Percentiles rank a stretch among this genome's conserved stretches.
These are phyloP conservation scores for Earliella scabrosa DNA, from an alignment of 1,284 basidiomycete genomes.

Conservation along the genomic window DNA sequence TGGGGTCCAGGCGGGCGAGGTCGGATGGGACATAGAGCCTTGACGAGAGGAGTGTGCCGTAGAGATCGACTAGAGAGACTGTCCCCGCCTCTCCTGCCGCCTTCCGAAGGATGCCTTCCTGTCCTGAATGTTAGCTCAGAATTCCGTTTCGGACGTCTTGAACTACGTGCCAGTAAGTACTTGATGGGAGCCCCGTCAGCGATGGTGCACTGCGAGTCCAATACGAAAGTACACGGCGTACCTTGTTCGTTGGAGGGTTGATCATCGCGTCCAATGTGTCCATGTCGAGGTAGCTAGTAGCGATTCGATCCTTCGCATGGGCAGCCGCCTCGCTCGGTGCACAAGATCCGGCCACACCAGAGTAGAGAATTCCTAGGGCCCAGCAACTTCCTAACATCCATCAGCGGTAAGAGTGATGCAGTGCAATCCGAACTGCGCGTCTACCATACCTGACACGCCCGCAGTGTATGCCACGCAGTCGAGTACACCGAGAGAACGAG, in stretches of 20 bases:
- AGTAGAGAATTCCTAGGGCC: conserved; percentile 43
- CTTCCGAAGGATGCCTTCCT: conserved; percentile 43
- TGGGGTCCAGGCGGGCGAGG: conserved; percentile 33
- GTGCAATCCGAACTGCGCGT: too few relatives aligned
- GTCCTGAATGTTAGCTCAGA: conserved; percentile 21
- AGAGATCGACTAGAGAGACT: conserved; percentile 41
- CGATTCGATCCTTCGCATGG: conserved; percentile 40
- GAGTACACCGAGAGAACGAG: conserved; percentile 38
- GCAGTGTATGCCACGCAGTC: conserved; percentile 42
- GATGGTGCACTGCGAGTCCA: too few relatives aligned
- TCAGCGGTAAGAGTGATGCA: neutral
- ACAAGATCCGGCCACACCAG: conserved; percentile 39
- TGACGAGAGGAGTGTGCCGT: conserved; percentile 45
- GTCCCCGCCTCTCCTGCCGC: conserved; percentile 36
- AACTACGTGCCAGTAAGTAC: conserved; percentile 28
- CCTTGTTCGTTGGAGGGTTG: conserved; percentile 42
- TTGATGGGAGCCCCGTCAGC: too few relatives aligned
- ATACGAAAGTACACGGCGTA: too few relatives aligned
- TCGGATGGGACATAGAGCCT: conserved; percentile 41
- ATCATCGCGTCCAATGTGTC: conserved; percentile 40
- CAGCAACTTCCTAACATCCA: conserved; percentile 38
- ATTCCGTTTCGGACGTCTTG: neutral
- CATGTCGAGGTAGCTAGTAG: conserved; percentile 42
- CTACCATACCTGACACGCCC: conserved; percentile 41
- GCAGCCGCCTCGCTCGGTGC: conserved; percentile 27